Percentiles rank a stretch among this genome's conserved stretches.
Evolutionary conservation across 108 stramenopile species (phyloP).

Genomic region (Cyclostephanos tholiformis): DNA sequence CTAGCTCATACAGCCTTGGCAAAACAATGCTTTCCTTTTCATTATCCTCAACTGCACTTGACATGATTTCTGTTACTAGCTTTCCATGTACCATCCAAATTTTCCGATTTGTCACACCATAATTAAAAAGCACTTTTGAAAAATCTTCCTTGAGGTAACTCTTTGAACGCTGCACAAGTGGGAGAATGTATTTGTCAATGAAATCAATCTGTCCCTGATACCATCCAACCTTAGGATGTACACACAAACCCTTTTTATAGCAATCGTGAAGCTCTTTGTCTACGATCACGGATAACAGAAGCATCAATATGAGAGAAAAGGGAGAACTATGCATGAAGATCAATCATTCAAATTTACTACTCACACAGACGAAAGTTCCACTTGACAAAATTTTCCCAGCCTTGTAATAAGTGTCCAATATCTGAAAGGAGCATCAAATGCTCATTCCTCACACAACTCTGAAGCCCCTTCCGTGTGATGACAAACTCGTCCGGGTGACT

Average conservation of each 20-base stretch:
- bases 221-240: slow-evolving; percentile 41
- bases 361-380: slow-evolving; percentile 52
- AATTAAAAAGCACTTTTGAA: not conserved
- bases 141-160: slow-evolving; percentile 22
- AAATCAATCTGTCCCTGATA: slow-evolving; percentile 48
- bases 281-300: no score
- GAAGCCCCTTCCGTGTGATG: slow-evolving; percentile 14
- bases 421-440: slow-evolving; percentile 51
- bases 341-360: no score
- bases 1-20: not conserved
- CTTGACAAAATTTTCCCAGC: slow-evolving; percentile 54
- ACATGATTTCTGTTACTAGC: slow-evolving; percentile 15
- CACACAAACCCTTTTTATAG: slow-evolving; percentile 12
- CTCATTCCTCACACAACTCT: slow-evolving; percentile 45
- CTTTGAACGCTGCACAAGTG: slow-evolving; percentile 20
- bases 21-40: slow-evolving; percentile 11
- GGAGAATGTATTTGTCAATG: slow-evolving; percentile 44
- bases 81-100: slow-evolving; percentile 18
- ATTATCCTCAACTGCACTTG: not conserved
- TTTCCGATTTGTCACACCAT: slow-evolving; percentile 14
- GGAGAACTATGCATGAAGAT: no score
- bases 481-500: slow-evolving; percentile 29
- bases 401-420: slow-evolving; percentile 54
- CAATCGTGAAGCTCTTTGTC: slow-evolving; percentile 42
- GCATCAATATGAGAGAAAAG: no score